Evolutionary conservation across 2,329 filamentous ascomycete genomes (phyloP).

Genomic region (Aureobasidium melanogenum): DNA sequence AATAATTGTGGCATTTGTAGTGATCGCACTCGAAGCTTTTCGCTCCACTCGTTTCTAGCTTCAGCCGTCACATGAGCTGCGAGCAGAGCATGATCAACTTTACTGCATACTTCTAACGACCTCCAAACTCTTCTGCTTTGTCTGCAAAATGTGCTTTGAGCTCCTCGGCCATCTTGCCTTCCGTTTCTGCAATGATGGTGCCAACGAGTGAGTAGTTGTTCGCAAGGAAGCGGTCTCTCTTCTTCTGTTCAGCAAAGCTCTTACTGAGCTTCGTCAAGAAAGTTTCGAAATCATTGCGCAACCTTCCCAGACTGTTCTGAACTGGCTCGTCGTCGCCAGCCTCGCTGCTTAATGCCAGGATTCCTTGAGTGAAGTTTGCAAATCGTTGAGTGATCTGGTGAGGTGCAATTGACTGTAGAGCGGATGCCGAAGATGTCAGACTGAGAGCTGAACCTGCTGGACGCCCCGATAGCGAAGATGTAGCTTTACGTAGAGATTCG

Average conservation of each 20-base stretch:
- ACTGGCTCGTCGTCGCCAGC: slow-evolving; percentile 93
- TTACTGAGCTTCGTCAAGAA: slow-evolving; percentile 74
- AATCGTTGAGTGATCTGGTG: slow-evolving; percentile 93
- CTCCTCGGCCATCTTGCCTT: slow-evolving; percentile 64
- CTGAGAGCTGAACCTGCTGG: slow-evolving; percentile 45
- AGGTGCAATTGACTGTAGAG: slow-evolving; percentile 66
- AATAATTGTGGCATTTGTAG: neutral
- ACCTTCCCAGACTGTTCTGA: slow-evolving; percentile 64
- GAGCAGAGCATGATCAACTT: too few species aligned
- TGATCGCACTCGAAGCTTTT: neutral
- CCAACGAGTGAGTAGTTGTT: slow-evolving; percentile 95
- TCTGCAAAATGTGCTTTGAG: slow-evolving; percentile 67
- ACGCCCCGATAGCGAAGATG: slow-evolving; percentile 38
- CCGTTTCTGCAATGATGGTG: slow-evolving; percentile 70
- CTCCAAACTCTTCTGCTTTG: slow-evolving; percentile 33
- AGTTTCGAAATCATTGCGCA: slow-evolving; percentile 73
- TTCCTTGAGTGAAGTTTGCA: slow-evolving; percentile 79
- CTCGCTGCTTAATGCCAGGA: slow-evolving; percentile 75
- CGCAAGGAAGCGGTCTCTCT: slow-evolving; percentile 78
- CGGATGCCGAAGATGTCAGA: slow-evolving; percentile 46
- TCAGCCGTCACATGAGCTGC: neutral
- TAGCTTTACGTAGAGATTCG: slow-evolving; percentile 65
- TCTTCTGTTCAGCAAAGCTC: slow-evolving; percentile 65
- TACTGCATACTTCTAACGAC: neutral
- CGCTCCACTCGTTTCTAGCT: neutral